Evolutionary conservation across 176 grass and related monocot species (phyloP), one percentile per base, ranked within the genome.

Genomic region (Avena insularis): DNA sequence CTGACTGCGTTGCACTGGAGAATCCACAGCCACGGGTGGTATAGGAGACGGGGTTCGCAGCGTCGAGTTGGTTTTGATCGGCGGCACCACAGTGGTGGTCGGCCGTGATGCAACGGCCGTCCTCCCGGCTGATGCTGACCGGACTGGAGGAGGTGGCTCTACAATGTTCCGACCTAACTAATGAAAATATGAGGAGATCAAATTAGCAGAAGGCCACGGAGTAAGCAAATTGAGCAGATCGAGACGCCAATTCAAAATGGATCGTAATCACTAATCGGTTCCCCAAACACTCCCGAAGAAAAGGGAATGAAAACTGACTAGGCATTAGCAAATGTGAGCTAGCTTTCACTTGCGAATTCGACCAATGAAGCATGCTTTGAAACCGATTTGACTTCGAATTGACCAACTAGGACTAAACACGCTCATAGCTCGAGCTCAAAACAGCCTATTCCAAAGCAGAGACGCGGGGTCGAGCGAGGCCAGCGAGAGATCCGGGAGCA

Each of bases 111-210:
- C 86, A 84, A 93, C 20, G 5, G 94, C 90, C 58, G 91, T 71
- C 49, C 94, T 95, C 50, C 92, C 97, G 35, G 97, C 78, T 8
- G 97, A 99, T 84, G 87, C 87, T 66, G 97, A 99, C 60, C 97
- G 91, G 29, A 78, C 79, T 20, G 92, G 85, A 61, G 94, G 87
- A 77, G 94, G 91, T 57, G 85, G 88, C 50, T 99, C 97, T 90
- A 89, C 91, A 79, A 91, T 90, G 83, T 94, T 99, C 89, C 94
- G 89, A 94, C 92, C 94, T 98, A 94, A 95, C 96, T 98, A 93
- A 92, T 98, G 79, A 93, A 85, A 93, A 87, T 33, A 92, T 20
- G 76, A 87, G 74, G 78, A 90, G 20, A 83, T 83, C 60, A 75
- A 90, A 92, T 94, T 86, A 94, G 88, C 49, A 66, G 12, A 60